Percentiles rank a stretch among this genome's conserved stretches.
phyloP scores from a whole-genome alignment of 257 asterid species.

The Solanum etuberosum region DNA sequence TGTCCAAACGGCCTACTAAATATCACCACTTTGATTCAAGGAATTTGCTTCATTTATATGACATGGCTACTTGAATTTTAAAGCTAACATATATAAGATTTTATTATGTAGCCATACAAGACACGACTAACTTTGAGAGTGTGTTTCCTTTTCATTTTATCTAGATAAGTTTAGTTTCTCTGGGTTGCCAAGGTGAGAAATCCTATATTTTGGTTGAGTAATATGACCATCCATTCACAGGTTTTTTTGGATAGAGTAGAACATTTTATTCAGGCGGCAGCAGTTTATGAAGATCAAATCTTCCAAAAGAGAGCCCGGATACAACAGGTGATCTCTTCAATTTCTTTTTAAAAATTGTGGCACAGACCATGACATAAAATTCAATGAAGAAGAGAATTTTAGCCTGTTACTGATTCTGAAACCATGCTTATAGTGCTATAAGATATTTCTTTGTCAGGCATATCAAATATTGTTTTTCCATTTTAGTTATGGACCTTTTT shows the following conservation, averaged over 20 bases:
- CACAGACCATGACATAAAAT: not conserved
- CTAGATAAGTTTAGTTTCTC: not conserved
- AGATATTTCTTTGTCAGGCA: not conserved
- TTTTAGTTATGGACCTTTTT: not conserved
- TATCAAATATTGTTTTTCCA: not conserved
- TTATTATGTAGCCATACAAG: not conserved
- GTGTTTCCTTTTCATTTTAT: not conserved
- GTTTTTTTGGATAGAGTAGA: slow-evolving; percentile 81
- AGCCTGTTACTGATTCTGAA: not conserved
- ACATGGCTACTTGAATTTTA: not conserved
- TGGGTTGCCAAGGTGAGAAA: not conserved
- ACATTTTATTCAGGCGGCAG: slow-evolving; percentile 80
- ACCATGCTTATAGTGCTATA: not conserved
- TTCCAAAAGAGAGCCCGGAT: slow-evolving; percentile 80
- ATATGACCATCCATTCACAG: slow-evolving; percentile 22
- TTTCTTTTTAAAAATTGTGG: not conserved
- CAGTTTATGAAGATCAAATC: slow-evolving; percentile 74
- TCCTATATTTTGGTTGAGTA: not conserved
- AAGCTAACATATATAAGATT: not conserved
- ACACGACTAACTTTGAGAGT: not conserved
- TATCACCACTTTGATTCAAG: not conserved
- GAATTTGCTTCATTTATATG: not conserved
- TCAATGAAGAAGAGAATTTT: not conserved
- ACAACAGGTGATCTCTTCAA: slow-evolving; percentile 47
- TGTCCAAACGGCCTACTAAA: not conserved